These are phyloP conservation scores for Botrytis fabae DNA, from an alignment of 2,329 filamentous ascomycete species.

Conservation along the genomic window DNA sequence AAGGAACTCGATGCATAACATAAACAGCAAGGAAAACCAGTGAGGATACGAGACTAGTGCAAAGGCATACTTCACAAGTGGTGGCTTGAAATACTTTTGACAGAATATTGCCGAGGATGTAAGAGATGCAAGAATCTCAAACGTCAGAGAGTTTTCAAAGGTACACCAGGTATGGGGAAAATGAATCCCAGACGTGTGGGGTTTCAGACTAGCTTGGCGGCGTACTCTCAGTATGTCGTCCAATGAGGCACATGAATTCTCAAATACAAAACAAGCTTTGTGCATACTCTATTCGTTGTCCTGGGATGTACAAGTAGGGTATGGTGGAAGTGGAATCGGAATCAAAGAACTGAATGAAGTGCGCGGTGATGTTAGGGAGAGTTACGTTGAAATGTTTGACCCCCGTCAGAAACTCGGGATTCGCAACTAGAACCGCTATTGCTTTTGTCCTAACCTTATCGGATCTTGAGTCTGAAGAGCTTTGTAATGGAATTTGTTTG, in stretches of 20 bases:
- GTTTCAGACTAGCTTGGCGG: conserved; percentile 15
- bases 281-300: too few relatives aligned
- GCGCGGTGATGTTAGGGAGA: background rate
- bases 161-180: conserved; percentile 1
- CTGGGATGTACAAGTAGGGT: background rate
- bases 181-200: conserved; percentile 4
- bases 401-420: background rate
- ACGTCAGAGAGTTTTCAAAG: background rate
- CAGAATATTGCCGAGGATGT: background rate
- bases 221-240: background rate
- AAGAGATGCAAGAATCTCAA: conserved; percentile 19
- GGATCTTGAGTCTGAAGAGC: background rate
- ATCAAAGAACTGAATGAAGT: background rate
- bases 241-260: background rate
- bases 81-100: background rate
- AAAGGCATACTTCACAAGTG: background rate
- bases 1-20: conserved; percentile 18
- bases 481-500: background rate
- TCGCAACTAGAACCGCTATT: background rate
- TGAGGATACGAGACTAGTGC: background rate
- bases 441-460: background rate
- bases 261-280: conserved; percentile 4
- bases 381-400: background rate
- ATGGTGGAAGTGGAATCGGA: background rate
- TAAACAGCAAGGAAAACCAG: background rate